phyloP scores from a whole-genome alignment of 768 basidiomycete genomes.

The Paxillus involutus region DNA sequence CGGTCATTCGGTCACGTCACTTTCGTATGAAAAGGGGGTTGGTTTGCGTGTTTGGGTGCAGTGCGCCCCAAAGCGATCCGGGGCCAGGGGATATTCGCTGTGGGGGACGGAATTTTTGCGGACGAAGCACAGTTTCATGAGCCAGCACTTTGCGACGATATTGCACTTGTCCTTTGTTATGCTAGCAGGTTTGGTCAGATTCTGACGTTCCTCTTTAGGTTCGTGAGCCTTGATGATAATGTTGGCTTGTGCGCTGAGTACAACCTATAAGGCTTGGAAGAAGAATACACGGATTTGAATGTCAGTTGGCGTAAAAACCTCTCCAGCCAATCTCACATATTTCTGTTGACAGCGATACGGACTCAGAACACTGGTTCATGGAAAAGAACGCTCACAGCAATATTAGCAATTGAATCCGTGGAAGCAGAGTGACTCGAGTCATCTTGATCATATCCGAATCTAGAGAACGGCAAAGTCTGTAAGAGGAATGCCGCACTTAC shows the following conservation, averaged over 20 bases:
- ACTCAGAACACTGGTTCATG: not conserved
- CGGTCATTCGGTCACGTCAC: not conserved
- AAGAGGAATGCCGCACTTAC: not conserved
- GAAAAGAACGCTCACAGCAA: slow-evolving; percentile 1
- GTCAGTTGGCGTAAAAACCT: no score
- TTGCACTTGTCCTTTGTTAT: not conserved
- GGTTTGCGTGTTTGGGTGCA: not conserved
- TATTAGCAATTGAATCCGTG: slow-evolving; percentile 4
- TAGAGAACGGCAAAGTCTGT: not conserved
- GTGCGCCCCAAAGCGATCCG: no score
- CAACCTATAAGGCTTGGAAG: no score
- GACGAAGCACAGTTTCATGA: not conserved
- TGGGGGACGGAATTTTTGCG: not conserved
- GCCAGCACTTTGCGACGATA: not conserved
- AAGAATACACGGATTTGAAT: no score
- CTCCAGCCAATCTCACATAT: no score
- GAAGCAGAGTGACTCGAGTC: slow-evolving; percentile 6
- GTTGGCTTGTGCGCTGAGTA: no score
- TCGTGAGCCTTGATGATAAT: no score
- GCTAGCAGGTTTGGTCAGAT: not conserved
- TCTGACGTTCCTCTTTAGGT: not conserved
- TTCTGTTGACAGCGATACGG: no score
- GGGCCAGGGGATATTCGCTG: no score
- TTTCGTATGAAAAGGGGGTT: not conserved
- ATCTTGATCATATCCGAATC: slow-evolving; percentile 1